Base-by-base conservation (phyloP, 352 stramenopile species). In the Peronospora tabacina region DNA sequence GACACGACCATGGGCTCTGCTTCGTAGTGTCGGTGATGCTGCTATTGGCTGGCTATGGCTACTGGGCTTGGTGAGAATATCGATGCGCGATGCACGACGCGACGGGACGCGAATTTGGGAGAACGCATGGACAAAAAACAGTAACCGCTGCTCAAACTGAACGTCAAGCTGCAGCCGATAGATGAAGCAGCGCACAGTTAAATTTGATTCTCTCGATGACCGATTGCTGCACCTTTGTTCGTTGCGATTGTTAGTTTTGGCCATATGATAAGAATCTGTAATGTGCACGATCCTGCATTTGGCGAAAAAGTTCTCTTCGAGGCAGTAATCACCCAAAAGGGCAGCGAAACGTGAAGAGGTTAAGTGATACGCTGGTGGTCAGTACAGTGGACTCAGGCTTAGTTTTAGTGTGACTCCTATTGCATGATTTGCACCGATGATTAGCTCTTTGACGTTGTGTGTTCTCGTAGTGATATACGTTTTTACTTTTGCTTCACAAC, bases 21-120 rank as follows among this genome's bases (percentile, higher is more conserved):
- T 33, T 71, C 13, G 37, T 62, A n/a, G 33, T 71, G 32, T 42
- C 65, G 12, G 58, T 39, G n/a, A 60, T 68, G 58, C 38, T 71
- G n/a, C 16, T 58, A 17, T 51, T 61, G 22, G 47, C 44, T 5
- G 39, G 52, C 3, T 62, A 65, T 30, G 42, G 53, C 28, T 68
- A 62, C 50, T 63, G 47, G 45, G 39, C 50, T 11, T 71, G 58
- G 58, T 44, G 35, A 22, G 45, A 42, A 5, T 71, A 68, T 29
- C 63, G 54, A 17, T 47, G 17, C 17, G 44, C 58, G 30, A 59
- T 71, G 53, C 55, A 24, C 1, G 50, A 65, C 9, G 63, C 55
- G 57, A 35, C 54, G 63, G 32, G 63, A 68, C 19, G 13, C 61
- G 49, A 53, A 71, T 53, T 36, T 28, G 11, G 58, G 50, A n/a